Base-by-base conservation (phyloP, 2,329 filamentous ascomycete species). In the Alternaria metachromatica region DNA sequence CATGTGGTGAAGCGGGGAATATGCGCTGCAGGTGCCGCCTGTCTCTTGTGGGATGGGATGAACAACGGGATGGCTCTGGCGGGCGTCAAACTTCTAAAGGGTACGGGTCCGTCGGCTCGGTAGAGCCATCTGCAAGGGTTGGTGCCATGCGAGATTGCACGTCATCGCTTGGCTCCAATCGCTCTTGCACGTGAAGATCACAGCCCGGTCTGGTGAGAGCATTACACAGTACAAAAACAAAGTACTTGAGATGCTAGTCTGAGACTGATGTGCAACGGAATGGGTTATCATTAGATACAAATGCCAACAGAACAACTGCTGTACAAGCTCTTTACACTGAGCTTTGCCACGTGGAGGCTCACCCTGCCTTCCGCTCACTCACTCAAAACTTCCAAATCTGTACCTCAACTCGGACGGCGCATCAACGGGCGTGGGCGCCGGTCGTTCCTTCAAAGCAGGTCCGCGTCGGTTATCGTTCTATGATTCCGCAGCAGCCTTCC, bases 401-500 rank as follows among this genome's bases (percentile, higher is more conserved):
- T 26, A 18, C 13, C 20, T 21, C 46, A 44, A 53, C 7, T 15
- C 18, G 21, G 20, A 15, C 50, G 28, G 54, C 28, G 28, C 26
- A 28, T 28, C 54, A 21, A 11, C 26, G 26, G 25, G 45, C 2
- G 20, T 21, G 5, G 43, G 20, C 6, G 48, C 49, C 20, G 26
- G 48, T 18, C 25, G 6, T 30, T n/a, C 30, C 25, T 37, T 18
- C 11, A 33, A 55, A 51, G 55, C 33, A 51, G 30, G 55, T 44
- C 26, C 54, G 33, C 15, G 28, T 26, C 33, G 33, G 11, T 8
- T 15, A 44, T 21, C 61, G 54, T 37, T 54, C 70, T 72, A 73
- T 55, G 71, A 69, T 30, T 61, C 56, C 50, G 61, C 68, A 50
- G 62, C 69, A n/a, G 64, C 69, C 65, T 73, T 75, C 63, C 75